These are phyloP conservation scores for Apiospora rasikravindrae DNA, from an alignment of 2,329 filamentous ascomycete genomes.

Conservation along the genomic window DNA sequence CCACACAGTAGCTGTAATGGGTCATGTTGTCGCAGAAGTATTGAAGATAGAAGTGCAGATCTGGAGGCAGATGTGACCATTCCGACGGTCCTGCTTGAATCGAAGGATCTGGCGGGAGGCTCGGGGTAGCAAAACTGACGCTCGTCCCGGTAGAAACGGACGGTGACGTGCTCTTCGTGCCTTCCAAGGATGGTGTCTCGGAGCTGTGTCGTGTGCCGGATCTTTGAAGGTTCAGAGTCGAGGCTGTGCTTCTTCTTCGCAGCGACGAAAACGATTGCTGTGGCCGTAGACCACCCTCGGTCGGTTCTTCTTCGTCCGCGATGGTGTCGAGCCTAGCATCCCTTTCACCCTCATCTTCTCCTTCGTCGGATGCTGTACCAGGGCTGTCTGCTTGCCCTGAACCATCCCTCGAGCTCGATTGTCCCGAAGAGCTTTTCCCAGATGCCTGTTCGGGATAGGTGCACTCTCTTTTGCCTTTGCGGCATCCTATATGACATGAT, in stretches of 20 bases:
- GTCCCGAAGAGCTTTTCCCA: slow-evolving; percentile 44
- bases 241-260: slow-evolving; percentile 45
- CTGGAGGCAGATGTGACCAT: slow-evolving; percentile 65
- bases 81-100: slow-evolving; percentile 43
- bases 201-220: slow-evolving; percentile 51
- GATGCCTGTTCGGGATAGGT: slow-evolving; percentile 78
- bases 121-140: slow-evolving; percentile 41
- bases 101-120: slow-evolving; percentile 38
- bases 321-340: slow-evolving; percentile 57
- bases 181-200: slow-evolving; percentile 59
- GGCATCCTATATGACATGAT: slow-evolving; percentile 66
- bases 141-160: slow-evolving; percentile 53
- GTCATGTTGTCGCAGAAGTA: slow-evolving; percentile 82
- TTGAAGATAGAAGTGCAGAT: slow-evolving; percentile 77
- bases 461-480: slow-evolving; percentile 90
- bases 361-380: slow-evolving; percentile 59
- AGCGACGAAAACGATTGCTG: slow-evolving; percentile 32
- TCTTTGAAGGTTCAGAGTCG: slow-evolving; percentile 43
- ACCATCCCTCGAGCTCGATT: slow-evolving; percentile 46
- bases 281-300: slow-evolving; percentile 30
- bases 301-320: slow-evolving; percentile 57
- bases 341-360: slow-evolving; percentile 48
- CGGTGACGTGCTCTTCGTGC: slow-evolving; percentile 58
- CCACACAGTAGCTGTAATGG: slow-evolving; percentile 81
- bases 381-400: slow-evolving; percentile 51